phyloP scores from a whole-genome alignment of 2,329 filamentous ascomycete species.

The Aspergillus piperis region DNA sequence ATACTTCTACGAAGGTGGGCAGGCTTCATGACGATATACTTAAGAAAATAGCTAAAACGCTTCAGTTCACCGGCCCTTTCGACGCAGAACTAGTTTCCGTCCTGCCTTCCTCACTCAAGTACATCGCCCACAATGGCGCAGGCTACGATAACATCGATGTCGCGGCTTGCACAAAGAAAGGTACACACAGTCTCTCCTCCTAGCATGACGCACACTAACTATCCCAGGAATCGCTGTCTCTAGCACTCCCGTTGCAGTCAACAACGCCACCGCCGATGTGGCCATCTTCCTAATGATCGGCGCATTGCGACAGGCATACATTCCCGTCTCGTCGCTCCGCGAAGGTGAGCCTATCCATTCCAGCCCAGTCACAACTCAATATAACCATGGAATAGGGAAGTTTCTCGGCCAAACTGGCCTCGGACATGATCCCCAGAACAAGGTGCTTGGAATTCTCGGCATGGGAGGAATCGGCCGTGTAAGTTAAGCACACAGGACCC shows the following conservation, averaged over 20 bases:
- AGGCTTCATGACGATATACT: too few species aligned
- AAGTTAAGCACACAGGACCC: slow-evolving; percentile 16
- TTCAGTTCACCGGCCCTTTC: slow-evolving; percentile 49
- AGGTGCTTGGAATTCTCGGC: slow-evolving; percentile 49
- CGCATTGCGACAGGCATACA: slow-evolving; percentile 47
- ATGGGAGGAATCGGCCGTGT: slow-evolving; percentile 53
- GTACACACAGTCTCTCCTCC: slow-evolving; percentile 15
- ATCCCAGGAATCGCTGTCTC: slow-evolving; percentile 42
- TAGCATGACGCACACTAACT: neutral
- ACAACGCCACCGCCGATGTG: slow-evolving; percentile 50
- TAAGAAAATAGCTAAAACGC: too few species aligned
- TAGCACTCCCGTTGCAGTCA: slow-evolving; percentile 49
- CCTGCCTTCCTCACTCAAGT: slow-evolving; percentile 50
- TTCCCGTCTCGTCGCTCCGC: slow-evolving; percentile 44
- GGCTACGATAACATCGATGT: slow-evolving; percentile 65
- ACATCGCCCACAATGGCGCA: slow-evolving; percentile 58
- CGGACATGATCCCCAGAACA: slow-evolving; percentile 49
- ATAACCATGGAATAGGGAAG: slow-evolving; percentile 29
- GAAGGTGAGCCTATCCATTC: slow-evolving; percentile 31
- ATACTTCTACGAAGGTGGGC: slow-evolving; percentile 51
- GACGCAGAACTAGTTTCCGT: slow-evolving; percentile 49
- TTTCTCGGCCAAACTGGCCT: slow-evolving; percentile 46
- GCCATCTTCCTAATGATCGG: slow-evolving; percentile 52
- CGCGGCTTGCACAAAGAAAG: slow-evolving; percentile 51
- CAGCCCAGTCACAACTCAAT: neutral